Evolutionary conservation across 495 filamentous ascomycete species (phyloP), one percentile per base, ranked within the genome.

Genomic region (Penicillium riverlandense): DNA sequence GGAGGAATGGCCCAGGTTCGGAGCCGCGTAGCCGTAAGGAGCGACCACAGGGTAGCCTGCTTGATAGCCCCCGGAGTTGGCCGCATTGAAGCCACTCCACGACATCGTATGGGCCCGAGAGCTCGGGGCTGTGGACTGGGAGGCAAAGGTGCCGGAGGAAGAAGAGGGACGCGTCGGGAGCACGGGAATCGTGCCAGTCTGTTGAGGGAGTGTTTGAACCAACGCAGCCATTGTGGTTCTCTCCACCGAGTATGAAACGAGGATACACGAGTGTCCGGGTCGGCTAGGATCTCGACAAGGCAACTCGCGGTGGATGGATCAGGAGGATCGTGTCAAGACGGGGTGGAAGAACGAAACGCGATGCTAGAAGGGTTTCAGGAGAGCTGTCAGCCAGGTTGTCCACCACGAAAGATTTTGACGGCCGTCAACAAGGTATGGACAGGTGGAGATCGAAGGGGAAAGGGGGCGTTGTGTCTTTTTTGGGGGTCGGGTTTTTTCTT

Each of bases 171-270:
- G 82, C 48, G 85, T 78, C 60, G 89, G 86, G 50, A 95, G 83
- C 78, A 91, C 82, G 43, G 85, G 84, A 57, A 86, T 78, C 48
- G 85, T 86, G 57, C 79, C 78, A 62, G 82, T 80, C 67, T 88
- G 86, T 68, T 86, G 80, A 55, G 88, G 84, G 61, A 90, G 90
- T 49, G 88, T 79, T 75, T 95, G 88, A 67, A 92, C 87, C 71
- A 95, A 77, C 67, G 88, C 87, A 71, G 88, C 88, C 88, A 95
- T 95, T 63, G 59, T 72, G 69, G 54, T 63, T 58, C 54, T 55
- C 48, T 61, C 57, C 47, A 44, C 54, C 59, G 2, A 53, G 48
- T 8, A 38, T 41, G 30, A 41, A 44, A 50, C 41, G 43, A 16
- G 11, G 12, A 42, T 40, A 36, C 50, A 54, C 51, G 51, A 54